These are phyloP conservation scores for Candida takata DNA, from an alignment of 805 yeast species.

Conservation along the genomic window DNA sequence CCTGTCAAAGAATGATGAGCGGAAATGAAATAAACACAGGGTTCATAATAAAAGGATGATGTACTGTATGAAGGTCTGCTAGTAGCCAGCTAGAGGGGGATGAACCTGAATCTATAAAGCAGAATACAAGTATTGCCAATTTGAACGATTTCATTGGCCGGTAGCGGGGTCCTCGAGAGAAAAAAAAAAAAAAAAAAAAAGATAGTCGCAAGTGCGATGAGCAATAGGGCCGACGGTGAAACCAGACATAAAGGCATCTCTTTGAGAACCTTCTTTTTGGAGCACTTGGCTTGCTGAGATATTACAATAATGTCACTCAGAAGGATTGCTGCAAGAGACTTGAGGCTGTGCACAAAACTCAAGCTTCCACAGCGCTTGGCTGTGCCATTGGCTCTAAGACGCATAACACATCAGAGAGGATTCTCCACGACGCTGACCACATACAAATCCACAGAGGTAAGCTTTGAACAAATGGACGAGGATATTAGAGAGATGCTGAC, in stretches of 20 bases:
- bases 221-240: too few species aligned
- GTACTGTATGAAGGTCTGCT: too few species aligned
- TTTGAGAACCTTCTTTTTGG: neutral
- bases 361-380: neutral
- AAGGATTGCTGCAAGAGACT: neutral
- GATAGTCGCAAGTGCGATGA: too few species aligned
- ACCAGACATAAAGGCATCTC: too few species aligned
- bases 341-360: neutral
- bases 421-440: constrained; percentile 3
- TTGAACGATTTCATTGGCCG: constrained; percentile 12
- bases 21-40: too few species aligned
- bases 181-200: neutral
- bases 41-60: too few species aligned
- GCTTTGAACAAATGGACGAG: constrained; percentile 25
- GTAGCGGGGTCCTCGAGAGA: constrained; percentile 1
- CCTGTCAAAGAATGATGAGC: too few species aligned
- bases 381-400: too few species aligned
- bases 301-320: constrained; percentile 3
- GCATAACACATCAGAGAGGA: neutral
- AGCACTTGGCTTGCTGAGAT: too few species aligned
- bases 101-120: too few species aligned
- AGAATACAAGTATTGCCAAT: constrained; percentile 15
- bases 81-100: too few species aligned
- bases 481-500: constrained; percentile 42
- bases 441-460: constrained; percentile 19